A percentile compares a stretch with the other conserved stretches of the same genome.
phyloP scores from a whole-genome alignment of 768 basidiomycete species.

The Lyophyllum decastes region DNA sequence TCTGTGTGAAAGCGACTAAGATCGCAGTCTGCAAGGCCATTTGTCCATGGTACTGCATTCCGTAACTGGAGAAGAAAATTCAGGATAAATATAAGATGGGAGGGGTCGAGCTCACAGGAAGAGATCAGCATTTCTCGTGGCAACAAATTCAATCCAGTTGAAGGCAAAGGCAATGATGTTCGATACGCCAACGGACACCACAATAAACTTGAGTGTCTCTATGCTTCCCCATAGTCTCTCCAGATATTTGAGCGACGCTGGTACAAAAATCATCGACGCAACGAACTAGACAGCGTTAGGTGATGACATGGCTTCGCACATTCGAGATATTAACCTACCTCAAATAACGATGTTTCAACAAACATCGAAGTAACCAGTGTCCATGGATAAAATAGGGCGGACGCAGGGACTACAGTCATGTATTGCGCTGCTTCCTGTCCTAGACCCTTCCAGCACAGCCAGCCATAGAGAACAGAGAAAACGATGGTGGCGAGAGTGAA shows the following conservation, averaged over 20 bases:
- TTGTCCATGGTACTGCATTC: constrained; percentile 89
- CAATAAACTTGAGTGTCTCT: constrained; percentile 85
- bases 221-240: constrained; percentile 93
- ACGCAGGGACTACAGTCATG: constrained; percentile 80
- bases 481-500: constrained; percentile 65
- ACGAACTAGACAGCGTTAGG: constrained; percentile 56
- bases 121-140: constrained; percentile 66
- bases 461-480: constrained; percentile 61
- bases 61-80: constrained; percentile 59
- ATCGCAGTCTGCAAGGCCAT: constrained; percentile 88
- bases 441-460: constrained; percentile 57
- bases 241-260: constrained; percentile 84
- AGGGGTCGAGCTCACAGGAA: constrained; percentile 64
- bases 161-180: constrained; percentile 89
- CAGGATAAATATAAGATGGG: constrained; percentile 5
- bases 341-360: constrained; percentile 81
- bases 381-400: constrained; percentile 87
- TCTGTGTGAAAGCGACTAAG: constrained; percentile 94
- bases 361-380: constrained; percentile 87
- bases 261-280: constrained; percentile 73
- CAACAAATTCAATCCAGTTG: constrained; percentile 84
- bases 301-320: constrained; percentile 2
- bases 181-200: constrained; percentile 72
- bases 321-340: constrained; percentile 59
- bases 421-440: constrained; percentile 52